Evolutionary conservation across 257 asterid species (phyloP).

Genomic region (Solanum bukasovii): DNA sequence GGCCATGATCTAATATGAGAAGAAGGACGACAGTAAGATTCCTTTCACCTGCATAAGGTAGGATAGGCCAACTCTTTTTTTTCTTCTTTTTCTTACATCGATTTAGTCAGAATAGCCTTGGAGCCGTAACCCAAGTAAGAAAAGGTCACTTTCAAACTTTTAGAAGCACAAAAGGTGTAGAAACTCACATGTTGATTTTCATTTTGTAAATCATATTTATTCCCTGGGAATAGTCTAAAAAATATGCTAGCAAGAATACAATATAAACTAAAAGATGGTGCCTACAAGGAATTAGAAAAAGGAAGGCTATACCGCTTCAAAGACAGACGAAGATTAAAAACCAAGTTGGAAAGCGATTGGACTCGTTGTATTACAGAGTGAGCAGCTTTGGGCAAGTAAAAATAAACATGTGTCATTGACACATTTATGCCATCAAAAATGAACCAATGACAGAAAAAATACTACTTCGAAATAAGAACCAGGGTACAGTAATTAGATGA

Average conservation of each 20-base stretch:
- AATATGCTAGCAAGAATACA: neutral
- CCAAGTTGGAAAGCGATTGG: neutral
- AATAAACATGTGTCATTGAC: neutral
- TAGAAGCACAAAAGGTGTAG: neutral
- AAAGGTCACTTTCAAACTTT: neutral
- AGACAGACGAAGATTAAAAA: neutral
- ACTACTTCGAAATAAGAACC: neutral
- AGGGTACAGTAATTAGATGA: neutral
- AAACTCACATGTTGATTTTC: neutral
- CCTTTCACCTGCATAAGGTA: neutral
- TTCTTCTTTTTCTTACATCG: neutral
- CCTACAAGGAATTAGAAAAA: neutral
- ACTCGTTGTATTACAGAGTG: neutral
- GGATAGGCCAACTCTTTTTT: neutral
- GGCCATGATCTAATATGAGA: neutral
- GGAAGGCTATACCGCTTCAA: neutral
- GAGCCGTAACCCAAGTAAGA: neutral
- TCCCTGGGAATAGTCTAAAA: neutral
- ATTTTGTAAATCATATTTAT: neutral
- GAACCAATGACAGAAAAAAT: neutral
- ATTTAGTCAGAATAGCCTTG: neutral
- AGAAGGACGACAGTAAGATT: neutral
- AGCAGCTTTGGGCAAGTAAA: neutral
- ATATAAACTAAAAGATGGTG: neutral
- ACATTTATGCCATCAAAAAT: neutral